Evolutionary conservation across 2,329 filamentous ascomycete species (phyloP).

Genomic region (Rosellinia necatrix): DNA sequence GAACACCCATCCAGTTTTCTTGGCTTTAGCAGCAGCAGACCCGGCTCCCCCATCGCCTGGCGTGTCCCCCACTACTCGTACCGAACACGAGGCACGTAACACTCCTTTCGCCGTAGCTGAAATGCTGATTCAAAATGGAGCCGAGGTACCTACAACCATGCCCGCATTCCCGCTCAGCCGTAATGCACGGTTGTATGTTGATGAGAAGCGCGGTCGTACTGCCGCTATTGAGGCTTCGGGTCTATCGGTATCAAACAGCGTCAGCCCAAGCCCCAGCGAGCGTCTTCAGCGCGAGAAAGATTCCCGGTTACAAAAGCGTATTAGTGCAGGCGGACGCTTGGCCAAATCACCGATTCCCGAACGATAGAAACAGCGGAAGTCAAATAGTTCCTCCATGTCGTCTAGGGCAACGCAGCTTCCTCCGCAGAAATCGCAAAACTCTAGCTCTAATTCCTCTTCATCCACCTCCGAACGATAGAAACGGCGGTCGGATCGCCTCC

Average conservation of each 20-base stretch:
- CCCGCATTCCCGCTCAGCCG: conserved; percentile 84
- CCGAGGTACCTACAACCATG: conserved; percentile 75
- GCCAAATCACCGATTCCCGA: conserved; percentile 68
- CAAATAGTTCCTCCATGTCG: conserved; percentile 32
- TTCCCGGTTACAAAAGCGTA: conserved; percentile 72
- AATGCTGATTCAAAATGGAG: conserved; percentile 89
- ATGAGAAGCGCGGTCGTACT: conserved; percentile 68
- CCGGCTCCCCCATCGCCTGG: conserved; percentile 73
- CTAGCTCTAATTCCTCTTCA: conserved; percentile 33
- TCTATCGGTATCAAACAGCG: conserved; percentile 57
- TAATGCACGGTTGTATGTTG: conserved; percentile 81
- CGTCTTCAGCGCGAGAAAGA: conserved; percentile 67
- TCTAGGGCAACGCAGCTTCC: conserved; percentile 28
- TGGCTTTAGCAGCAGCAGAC: conserved; percentile 90
- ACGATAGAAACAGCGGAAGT: conserved; percentile 44
- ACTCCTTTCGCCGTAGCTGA: conserved; percentile 88
- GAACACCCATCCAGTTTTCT: conserved; percentile 84
- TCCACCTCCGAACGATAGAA: conserved; percentile 42
- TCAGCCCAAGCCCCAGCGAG: conserved; percentile 48
- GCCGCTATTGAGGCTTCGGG: conserved; percentile 46
- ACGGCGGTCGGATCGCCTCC: conserved; percentile 40
- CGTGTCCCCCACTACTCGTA: conserved; percentile 46
- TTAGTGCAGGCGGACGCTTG: conserved; percentile 76
- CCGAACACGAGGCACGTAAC: conserved; percentile 53
- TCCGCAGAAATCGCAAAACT: conserved; percentile 33